Base-by-base conservation (phyloP, 371 early-diverging fungal species). In the Mortierella polycephala region DNA sequence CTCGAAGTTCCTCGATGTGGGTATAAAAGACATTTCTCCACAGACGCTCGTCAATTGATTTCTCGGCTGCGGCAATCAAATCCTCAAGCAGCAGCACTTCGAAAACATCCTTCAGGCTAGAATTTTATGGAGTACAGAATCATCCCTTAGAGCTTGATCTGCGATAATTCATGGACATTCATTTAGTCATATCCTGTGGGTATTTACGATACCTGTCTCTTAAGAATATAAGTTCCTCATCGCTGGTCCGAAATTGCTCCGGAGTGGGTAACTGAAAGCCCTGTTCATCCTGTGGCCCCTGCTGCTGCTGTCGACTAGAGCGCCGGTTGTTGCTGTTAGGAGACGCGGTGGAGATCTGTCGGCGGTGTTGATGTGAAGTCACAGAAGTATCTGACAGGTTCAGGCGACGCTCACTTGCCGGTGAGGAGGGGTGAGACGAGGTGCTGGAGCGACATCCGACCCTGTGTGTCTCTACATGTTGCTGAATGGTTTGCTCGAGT, bases 11-110 rank as follows among this genome's bases (percentile, higher is more conserved):
- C 49, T 77, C 77, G 51, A 77, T 68, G 53, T 71, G 71, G 39
- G 77, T 68, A 61, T 77, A 71, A 68, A 77, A 77, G 18, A 77
- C 71, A 40, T 77, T 68, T 56, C 72, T 60, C 77, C 77, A 77
- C 30, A 77, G 64, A 20, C 71, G 71, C 58, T 77, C 77, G 41
- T 77, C 77, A 50, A 71, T 65, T 42, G 77, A 77, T 39, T 71
- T 71, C 57, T 77, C 77, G 56, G 64, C 77, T 71, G 77, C 77
- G 71, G 77, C 68, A 68, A 64, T 49, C 49, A 77, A 52, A 53
- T 77, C 77, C 46, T 67, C 71, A 8, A 77, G 68, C 41, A 77
- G 45, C 12, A 71, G 59, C 7, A 51, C 57, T 60, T 77, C 77
- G 51, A 64, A 77, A 20, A 71, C 56, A 21, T 77, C 77, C 50